Evolutionary conservation across 1,284 basidiomycete species (phyloP).

Genomic region (Xerocomus cyaneibrunnescens): DNA sequence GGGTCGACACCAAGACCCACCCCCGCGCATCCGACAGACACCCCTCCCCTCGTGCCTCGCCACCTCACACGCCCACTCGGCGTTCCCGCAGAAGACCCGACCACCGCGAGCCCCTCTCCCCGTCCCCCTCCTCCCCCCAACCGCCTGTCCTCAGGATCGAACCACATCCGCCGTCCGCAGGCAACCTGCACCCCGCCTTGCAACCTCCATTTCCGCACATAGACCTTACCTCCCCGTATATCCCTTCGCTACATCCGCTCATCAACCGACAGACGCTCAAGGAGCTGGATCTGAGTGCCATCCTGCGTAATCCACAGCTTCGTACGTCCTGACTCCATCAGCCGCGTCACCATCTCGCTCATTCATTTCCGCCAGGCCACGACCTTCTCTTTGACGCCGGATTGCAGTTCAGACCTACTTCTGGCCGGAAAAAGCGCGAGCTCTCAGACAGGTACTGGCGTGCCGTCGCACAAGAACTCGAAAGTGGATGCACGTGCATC

Average conservation of each 20-base stretch:
- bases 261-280: conserved; percentile 83
- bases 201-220: conserved; percentile 39
- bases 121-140: conserved; percentile 17
- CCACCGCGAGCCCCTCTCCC: conserved; percentile 17
- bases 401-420: conserved; percentile 70
- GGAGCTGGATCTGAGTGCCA: conserved; percentile 83
- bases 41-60: conserved; percentile 20
- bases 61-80: conserved; percentile 25
- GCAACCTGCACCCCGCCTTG: conserved; percentile 7
- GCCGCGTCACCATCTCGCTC: conserved; percentile 6
- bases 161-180: conserved; percentile 16
- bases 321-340: conserved; percentile 50
- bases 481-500: conserved; percentile 81
- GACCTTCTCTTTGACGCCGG: conserved; percentile 87
- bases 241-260: conserved; percentile 71
- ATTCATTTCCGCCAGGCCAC: conserved; percentile 56
- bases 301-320: conserved; percentile 87
- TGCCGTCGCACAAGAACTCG: conserved; percentile 77
- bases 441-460: conserved; percentile 84
- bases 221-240: conserved; percentile 56
- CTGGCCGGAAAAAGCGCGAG: conserved; percentile 71
- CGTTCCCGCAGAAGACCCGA: conserved; percentile 27
- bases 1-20: conserved; percentile 28
- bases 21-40: conserved; percentile 15
- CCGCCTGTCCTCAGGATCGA: conserved; percentile 30